Conservation (phyloP, 495 filamentous ascomycete species). For the Lasiosphaeria miniovina region DNA sequence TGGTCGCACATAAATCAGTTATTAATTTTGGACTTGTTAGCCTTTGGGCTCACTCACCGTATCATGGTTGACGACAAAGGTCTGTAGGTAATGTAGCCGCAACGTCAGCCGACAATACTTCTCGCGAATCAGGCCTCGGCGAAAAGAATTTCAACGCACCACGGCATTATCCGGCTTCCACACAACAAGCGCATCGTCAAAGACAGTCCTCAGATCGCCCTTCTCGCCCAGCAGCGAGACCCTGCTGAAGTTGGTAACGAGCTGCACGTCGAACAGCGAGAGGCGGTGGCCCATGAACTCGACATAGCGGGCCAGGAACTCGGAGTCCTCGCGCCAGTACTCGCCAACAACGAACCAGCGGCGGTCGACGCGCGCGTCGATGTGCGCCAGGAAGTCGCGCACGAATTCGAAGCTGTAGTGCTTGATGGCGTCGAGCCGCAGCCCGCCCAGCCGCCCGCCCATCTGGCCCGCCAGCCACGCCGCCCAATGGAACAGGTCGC, state of each 20-base stretch:
- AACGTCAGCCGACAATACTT: background rate
- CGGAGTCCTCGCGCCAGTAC: slow-evolving; percentile 63
- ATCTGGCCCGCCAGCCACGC: slow-evolving; percentile 60
- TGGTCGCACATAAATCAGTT: slow-evolving; percentile 1
- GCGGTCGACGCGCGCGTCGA: slow-evolving; percentile 47
- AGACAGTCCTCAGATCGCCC: slow-evolving; percentile 51
- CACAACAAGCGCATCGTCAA: slow-evolving; percentile 59
- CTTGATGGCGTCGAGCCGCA: slow-evolving; percentile 72
- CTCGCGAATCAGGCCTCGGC: too few species aligned
- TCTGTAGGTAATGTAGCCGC: slow-evolving; percentile 29
- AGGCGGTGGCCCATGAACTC: slow-evolving; percentile 57
- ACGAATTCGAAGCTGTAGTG: slow-evolving; percentile 70
- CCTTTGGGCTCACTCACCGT: slow-evolving; percentile 55
- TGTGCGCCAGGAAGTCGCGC: slow-evolving; percentile 38
- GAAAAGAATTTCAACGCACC: slow-evolving; percentile 12
- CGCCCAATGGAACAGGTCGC: slow-evolving; percentile 65
- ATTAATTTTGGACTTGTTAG: background rate
- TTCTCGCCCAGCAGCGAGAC: slow-evolving; percentile 41
- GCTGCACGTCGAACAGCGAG: slow-evolving; percentile 64
- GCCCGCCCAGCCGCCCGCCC: slow-evolving; percentile 51
- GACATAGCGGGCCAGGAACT: slow-evolving; percentile 55
- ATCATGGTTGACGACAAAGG: slow-evolving; percentile 55
- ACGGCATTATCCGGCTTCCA: slow-evolving; percentile 60
- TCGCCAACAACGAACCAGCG: slow-evolving; percentile 70
- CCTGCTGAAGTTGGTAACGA: slow-evolving; percentile 61